A percentile compares a stretch with the other conserved stretches of the same genome.
These are phyloP conservation scores for Erythrophleum ivorense DNA, from an alignment of 331 rosid species.

Conservation along the genomic window DNA sequence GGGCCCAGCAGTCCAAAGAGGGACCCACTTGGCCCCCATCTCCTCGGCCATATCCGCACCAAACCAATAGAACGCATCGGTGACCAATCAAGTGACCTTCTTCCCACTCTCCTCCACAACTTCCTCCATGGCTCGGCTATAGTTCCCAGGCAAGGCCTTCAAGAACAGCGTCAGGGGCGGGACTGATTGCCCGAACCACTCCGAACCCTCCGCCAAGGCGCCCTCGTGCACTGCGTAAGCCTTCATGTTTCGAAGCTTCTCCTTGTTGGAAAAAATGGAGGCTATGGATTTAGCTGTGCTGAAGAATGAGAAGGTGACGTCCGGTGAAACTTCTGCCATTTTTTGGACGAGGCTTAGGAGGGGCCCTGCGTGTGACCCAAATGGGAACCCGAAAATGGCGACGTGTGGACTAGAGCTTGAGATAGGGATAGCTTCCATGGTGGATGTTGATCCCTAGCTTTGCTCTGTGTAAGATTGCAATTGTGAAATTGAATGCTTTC, in stretches of 20 bases:
- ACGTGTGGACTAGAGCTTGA: constrained; percentile 45
- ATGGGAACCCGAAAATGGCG: constrained; percentile 75
- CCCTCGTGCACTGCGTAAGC: constrained; percentile 58
- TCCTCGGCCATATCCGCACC: constrained; percentile 57
- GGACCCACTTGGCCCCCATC: constrained; percentile 66
- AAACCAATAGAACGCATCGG: constrained; percentile 77
- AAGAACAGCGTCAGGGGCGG: constrained; percentile 35
- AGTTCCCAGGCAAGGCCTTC: constrained; percentile 44
- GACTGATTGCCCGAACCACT: neutral
- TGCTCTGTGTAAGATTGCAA: no score
- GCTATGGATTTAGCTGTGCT: constrained; percentile 48
- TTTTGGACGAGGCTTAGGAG: constrained; percentile 51
- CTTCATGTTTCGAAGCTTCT: constrained; percentile 26
- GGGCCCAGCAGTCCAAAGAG: constrained; percentile 81
- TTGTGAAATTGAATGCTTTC: no score
- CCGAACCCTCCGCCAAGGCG: constrained; percentile 48
- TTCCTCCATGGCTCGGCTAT: constrained; percentile 36
- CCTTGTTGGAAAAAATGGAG: constrained; percentile 28
- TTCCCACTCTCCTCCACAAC: constrained; percentile 45
- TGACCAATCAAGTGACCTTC: constrained; percentile 57
- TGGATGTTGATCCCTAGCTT: no score
- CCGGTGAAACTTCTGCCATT: constrained; percentile 44
- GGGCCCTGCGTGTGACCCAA: constrained; percentile 76
- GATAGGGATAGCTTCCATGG: no score
- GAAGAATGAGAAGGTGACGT: constrained; percentile 58